Evolutionary conservation across 129 eudicot species (phyloP), one percentile per base, ranked within the genome.

Genomic region (Cynara cardunculus): DNA sequence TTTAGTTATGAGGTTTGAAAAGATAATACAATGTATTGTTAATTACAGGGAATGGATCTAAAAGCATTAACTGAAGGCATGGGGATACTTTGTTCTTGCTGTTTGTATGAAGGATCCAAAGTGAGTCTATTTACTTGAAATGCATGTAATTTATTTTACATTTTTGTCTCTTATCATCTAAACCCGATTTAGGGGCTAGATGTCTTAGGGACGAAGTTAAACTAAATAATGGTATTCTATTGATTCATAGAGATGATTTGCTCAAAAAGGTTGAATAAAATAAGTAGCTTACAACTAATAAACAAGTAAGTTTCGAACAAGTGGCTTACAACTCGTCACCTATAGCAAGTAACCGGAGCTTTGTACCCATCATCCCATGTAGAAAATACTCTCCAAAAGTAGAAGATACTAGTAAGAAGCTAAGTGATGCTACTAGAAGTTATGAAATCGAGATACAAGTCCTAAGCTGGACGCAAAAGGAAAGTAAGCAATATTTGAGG

Each of bases 11-110:
- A 12, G 28, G 46, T 25, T 25, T 19, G 59, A 21, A 56, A 11
- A 16, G 61, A 46, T 14, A 37, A n/a, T 34, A 65, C 78, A 71
- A 27, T 28, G 7, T 61, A 28, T 69, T 74, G 44, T 78, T 73
- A 7, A 2, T 80, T 81, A 12, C 59, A 92, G 89, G 92, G 89
- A 65, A 74, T 73, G 70, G 75, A 41, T 34, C 81, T 89, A 69
- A 82, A 85, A 35, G 97, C 92, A 83, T 83, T 83, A 30, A 85
- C 86, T 11, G 85, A 85, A 83, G 94, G 87, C 73, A 32, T 39
- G 71, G 93, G 97, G 18, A 89, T 91, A 64, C 74, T 87, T 73
- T 91, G 97, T 77, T 85, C 84, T 71, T 91, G 97, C 81, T 78
- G 82, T 82, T 77, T 84, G 81, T 91, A 93, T 93, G 62, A 80